Evolutionary conservation across 192 early-diverging fungal species (phyloP), one percentile per base, ranked within the genome.

Genomic region (Coemansia sp.): DNA sequence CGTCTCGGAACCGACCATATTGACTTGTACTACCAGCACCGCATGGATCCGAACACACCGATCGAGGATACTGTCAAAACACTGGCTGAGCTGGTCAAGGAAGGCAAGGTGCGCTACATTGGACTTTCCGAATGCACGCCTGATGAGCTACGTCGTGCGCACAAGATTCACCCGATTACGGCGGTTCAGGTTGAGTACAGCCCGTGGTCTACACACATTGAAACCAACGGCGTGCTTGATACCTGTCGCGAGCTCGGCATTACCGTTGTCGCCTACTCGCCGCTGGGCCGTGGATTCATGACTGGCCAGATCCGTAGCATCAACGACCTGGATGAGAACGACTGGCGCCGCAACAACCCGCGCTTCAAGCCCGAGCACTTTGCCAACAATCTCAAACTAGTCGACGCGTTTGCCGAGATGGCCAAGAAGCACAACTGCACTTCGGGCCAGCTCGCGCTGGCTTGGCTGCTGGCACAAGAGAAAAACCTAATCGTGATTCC

Each of bases 201-300:
- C 40, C 75, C 84, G 3, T 80, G 87, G 74, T 69, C 81, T 8
- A 67, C 75, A 9, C 70, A 82, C 34, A 83, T 86, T n/a, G 84
- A 87, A 64, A 79, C 60, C 2, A 77, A 85, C 40, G 87, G 84
- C 1, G 48, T 89, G 21, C 77, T 89, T 15, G 77, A 83, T 26
- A 63, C 84, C 14, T 89, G 87, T 59, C 79, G 84, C 38, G 86
- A 88, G 53, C 76, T 90, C 4, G 85, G 86, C 31, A 69, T 92
- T 35, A 84, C 78, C 10, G 54, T 87, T 12, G 69, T 93, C 15
- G 85, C 91, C 1, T 85, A 88, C 48, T 84, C 86, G 7, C 87
- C 86, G 4, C 58, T 90, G 4, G 87, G 85, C 0, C 78, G 84
- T 41, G 90, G 90, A 2, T 81, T 87, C 34, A 51, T 90, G 42